Percentiles rank a stretch among this genome's conserved stretches.
Evolutionary conservation across 2,329 filamentous ascomycete species (phyloP).

Genomic region (Aspergillus ustus): DNA sequence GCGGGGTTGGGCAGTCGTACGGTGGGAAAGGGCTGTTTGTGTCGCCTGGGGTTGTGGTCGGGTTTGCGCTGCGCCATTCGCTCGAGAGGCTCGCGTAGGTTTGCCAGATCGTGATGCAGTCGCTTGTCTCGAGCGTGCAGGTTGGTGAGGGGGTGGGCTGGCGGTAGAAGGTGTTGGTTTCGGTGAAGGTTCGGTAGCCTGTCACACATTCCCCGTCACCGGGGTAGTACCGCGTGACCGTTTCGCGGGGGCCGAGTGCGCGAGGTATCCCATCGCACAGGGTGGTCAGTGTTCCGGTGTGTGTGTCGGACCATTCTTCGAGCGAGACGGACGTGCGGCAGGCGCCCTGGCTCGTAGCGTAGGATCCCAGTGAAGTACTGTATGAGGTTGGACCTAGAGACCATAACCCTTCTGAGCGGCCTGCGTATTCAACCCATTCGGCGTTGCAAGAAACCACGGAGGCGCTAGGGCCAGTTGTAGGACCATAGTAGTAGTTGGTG

Average conservation of each 20-base stretch:
- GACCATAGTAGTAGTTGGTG: constrained; percentile 31
- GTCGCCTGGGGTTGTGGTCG: constrained; percentile 20
- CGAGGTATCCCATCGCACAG: constrained; percentile 28
- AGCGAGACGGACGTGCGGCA: constrained; percentile 21
- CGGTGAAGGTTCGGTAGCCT: constrained; percentile 7
- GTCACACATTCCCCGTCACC: constrained; percentile 25
- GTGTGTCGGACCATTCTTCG: constrained; percentile 22
- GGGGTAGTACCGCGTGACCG: constrained; percentile 24
- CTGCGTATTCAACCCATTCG: constrained; percentile 24
- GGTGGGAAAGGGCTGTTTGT: constrained; percentile 27
- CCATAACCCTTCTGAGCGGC: constrained; percentile 19
- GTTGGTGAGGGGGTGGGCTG: constrained; percentile 12
- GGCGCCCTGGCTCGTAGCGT: constrained; percentile 24
- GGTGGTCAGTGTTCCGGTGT: constrained; percentile 27
- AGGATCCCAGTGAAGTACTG: constrained; percentile 17
- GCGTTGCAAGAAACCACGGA: constrained; percentile 28
- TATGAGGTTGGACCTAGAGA: constrained; percentile 26
- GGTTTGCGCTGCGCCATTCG: constrained; percentile 14
- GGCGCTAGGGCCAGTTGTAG: constrained; percentile 26
- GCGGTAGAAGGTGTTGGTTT: constrained; percentile 19
- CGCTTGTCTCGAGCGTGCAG: constrained; percentile 22
- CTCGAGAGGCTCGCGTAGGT: constrained; percentile 22
- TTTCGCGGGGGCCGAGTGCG: constrained; percentile 26
- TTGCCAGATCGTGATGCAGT: constrained; percentile 30
- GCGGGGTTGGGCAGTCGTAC: constrained; percentile 18